phyloP scores from a whole-genome alignment of 768 basidiomycete species.

The Gloeostereum incarnatum region DNA sequence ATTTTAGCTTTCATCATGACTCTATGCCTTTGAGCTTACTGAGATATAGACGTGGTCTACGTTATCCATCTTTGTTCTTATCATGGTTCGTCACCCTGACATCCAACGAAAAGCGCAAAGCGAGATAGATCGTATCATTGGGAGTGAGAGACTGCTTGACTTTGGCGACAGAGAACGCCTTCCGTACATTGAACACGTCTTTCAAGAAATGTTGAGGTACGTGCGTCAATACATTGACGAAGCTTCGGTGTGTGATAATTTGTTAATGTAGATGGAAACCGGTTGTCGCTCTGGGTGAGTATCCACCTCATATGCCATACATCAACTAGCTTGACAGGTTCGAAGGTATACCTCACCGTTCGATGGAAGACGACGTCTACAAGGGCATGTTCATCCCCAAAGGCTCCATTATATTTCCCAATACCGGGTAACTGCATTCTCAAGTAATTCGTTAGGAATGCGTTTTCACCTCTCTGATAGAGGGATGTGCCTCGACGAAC shows the following conservation, averaged over 20 bases:
- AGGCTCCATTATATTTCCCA: too few species aligned
- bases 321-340: too few species aligned
- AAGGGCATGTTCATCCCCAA: too few species aligned
- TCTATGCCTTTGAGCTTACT: conserved; percentile 2
- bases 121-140: conserved; percentile 30
- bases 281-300: too few species aligned
- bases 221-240: background rate
- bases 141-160: conserved; percentile 22
- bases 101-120: conserved; percentile 25
- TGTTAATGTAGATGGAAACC: too few species aligned
- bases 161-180: conserved; percentile 19
- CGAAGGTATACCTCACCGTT: too few species aligned
- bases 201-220: conserved; percentile 21
- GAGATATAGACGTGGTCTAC: conserved; percentile 22
- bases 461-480: too few species aligned
- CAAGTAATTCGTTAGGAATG: background rate
- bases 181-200: conserved; percentile 25
- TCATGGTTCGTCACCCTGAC: conserved; percentile 27
- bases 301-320: too few species aligned
- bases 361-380: too few species aligned
- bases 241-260: too few species aligned
- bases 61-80: conserved; percentile 24
- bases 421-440: too few species aligned
- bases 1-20: background rate
- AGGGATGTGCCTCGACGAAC: conserved; percentile 8